Evolutionary conservation across 176 grass and related monocot species (phyloP), one percentile per base, ranked within the genome.

Genomic region (Ananas comosus): DNA sequence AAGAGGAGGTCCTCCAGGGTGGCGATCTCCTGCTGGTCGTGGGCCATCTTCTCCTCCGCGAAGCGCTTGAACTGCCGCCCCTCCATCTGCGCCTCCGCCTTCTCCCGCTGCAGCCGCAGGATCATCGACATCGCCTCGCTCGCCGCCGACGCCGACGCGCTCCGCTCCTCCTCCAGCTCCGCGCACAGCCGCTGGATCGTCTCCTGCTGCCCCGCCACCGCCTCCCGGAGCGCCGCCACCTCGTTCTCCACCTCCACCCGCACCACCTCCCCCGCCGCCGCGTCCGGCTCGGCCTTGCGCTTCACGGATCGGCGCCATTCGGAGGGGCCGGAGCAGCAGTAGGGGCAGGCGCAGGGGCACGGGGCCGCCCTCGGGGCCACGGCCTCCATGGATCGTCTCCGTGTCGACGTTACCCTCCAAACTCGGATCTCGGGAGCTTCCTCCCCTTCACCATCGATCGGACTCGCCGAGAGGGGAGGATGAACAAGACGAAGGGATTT

Each of bases 71-170:
- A 97, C 71, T 97, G 89, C 27, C 73, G 64, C 10, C 64, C 67
- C 80, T 92, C 82, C 71, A 97, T 85, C 54, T 76, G 67, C 65
- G 69, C 83, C 50, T 83, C 74, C 2, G 89, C 89, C 86, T 88
- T 97, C 83, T 97, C 88, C 51, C 76, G 78, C 57, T 96, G 88
- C 27, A 96, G 77, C 18, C 93, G 79, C 13, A 89, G 67, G 81
- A 96, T 96, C 88, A 96, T 96, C 25, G 86, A 73, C 74, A 96
- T 71, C n/a, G 88, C 83, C 79, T 96, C 93, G 50, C 75, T 76
- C 33, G 88, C 78, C 10, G 88, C 86, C 2, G 86, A 87, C 13
- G 93, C 53, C 16, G 86, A 84, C 29, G 81, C 88, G 7, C 77
- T 85, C 65, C 93, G 54, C 83, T 96, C 93, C 71, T 80, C 81